Evolutionary conservation across 2,329 filamentous ascomycete genomes (phyloP).

Genomic region (Sordariomycetes sp.): DNA sequence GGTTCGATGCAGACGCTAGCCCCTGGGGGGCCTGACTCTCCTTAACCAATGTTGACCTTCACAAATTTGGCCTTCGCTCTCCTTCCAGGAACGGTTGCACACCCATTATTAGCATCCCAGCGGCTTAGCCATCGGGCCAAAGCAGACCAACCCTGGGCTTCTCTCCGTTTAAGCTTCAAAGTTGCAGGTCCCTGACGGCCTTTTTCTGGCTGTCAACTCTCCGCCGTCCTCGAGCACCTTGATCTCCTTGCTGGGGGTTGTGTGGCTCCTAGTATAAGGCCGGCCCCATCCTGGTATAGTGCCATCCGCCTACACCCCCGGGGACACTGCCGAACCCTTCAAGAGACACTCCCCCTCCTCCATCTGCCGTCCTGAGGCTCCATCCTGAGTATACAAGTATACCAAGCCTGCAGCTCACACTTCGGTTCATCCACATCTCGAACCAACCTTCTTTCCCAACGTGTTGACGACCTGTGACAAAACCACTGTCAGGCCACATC

Average conservation of each 20-base stretch:
- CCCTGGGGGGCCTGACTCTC: too few species aligned
- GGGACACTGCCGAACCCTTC: slow-evolving; percentile 39
- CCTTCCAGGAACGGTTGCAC: slow-evolving; percentile 41
- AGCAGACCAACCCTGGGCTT: background rate
- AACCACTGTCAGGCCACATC: too few species aligned
- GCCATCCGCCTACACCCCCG: slow-evolving; percentile 2
- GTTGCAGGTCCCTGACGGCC: background rate
- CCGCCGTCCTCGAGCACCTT: background rate
- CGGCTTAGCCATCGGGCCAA: background rate
- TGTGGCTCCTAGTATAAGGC: slow-evolving; percentile 14
- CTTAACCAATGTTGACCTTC: too few species aligned
- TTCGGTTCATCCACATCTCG: too few species aligned
- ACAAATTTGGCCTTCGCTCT: too few species aligned
- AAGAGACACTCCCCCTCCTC: slow-evolving; percentile 37
- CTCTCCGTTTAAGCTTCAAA: background rate
- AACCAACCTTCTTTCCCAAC: too few species aligned
- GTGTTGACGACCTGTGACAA: too few species aligned
- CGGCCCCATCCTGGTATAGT: slow-evolving; percentile 1
- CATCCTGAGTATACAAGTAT: slow-evolving; percentile 33
- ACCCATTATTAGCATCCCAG: slow-evolving; percentile 13
- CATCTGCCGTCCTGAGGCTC: slow-evolving; percentile 33
- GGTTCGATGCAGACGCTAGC: too few species aligned
- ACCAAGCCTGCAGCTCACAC: slow-evolving; percentile 30
- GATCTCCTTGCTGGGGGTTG: slow-evolving; percentile 6
- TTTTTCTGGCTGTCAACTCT: background rate